Base-by-base conservation (phyloP, 495 filamentous ascomycete genomes). In the Letharia columbiana region DNA sequence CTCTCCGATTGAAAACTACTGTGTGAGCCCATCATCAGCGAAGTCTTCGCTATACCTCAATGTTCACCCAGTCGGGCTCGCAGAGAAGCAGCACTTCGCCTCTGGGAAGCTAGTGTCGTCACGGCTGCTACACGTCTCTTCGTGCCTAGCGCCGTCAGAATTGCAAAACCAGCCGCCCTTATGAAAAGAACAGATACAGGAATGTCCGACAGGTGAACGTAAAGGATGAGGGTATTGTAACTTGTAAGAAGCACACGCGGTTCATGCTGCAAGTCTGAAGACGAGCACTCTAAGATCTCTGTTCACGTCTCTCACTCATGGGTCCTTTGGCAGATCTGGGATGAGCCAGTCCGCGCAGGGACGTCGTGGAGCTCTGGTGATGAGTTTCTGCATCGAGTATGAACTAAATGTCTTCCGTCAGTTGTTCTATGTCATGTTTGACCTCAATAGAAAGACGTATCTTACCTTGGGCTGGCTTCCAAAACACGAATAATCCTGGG, bases 1-100 rank as follows among this genome's bases (percentile, higher is more conserved):
- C 66, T 67, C 61, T 75, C 74, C 73, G 75, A 75, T 77, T 77
- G 75, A 77, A 77, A 77, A 77, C 75, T 77, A 77, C 28, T 72
- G 71, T 47, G 68, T 67, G 62, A 59, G n/a, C 60, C 64, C 72
- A 66, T 70, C 72, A 70, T 60, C 44, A 67, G 66, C 68, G 61
- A 60, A 37, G 31, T 62, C 44, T 50, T 41, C 40, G 35, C 60
- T n/a, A 28, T 28, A 17, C 42, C 35, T 39, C 64, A 54, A 23
- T 54, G 20, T 23, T 66, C 64, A 44, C 44, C 58, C 15, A 12
- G 17, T 42, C 64, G 37, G 64, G 59, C 60, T 49, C 39, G 41
- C 47, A 64, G 54, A 67, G 35, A 69, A 61, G 60, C 31, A 45
- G 42, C 60, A 67, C 20, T 62, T 49, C 42, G 67, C 71, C 67